Evolutionary conservation across 176 grass and related monocot species (phyloP).

Genomic region (Lolium rigidum): DNA sequence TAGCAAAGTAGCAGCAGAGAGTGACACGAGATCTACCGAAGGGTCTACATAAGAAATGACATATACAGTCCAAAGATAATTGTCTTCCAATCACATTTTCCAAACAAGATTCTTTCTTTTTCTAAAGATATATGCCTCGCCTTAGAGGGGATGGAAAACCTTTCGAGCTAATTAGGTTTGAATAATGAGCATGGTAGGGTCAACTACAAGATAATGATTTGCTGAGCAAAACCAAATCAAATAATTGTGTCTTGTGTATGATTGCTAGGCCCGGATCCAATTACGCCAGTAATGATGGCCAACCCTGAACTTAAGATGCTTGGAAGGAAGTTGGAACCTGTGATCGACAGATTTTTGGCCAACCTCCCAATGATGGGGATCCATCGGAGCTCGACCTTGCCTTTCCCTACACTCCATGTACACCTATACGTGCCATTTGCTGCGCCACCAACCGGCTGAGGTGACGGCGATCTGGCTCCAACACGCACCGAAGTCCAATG

Average conservation of each 20-base stretch:
- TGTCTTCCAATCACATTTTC: constrained; percentile 12
- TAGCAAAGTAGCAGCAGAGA: constrained; percentile 45
- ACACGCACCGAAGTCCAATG: neutral
- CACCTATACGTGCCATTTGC: constrained; percentile 43
- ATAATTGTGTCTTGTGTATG: constrained; percentile 44
- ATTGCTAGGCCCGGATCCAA: constrained; percentile 39
- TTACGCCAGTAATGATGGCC: constrained; percentile 44
- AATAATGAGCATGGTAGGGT: constrained; percentile 32
- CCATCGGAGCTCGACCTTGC: constrained; percentile 40
- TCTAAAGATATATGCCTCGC: neutral
- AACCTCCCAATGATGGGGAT: constrained; percentile 53
- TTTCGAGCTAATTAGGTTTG: constrained; percentile 35
- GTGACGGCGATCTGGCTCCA: constrained; percentile 37
- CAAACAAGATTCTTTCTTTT: neutral
- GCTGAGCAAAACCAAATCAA: constrained; percentile 54
- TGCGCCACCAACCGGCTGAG: constrained; percentile 39
- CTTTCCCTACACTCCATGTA: constrained; percentile 52
- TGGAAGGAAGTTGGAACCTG: constrained; percentile 17
- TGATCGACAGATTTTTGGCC: constrained; percentile 8
- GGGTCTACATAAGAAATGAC: neutral
- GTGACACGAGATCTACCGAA: constrained; percentile 43
- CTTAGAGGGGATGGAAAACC: neutral
- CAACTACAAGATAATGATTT: constrained; percentile 29
- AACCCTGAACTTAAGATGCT: constrained; percentile 43
- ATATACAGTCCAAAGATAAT: constrained; percentile 18